These are phyloP conservation scores for Dictyostelium intermedium DNA, from an alignment of 78 protist species.

Conservation along the genomic window DNA sequence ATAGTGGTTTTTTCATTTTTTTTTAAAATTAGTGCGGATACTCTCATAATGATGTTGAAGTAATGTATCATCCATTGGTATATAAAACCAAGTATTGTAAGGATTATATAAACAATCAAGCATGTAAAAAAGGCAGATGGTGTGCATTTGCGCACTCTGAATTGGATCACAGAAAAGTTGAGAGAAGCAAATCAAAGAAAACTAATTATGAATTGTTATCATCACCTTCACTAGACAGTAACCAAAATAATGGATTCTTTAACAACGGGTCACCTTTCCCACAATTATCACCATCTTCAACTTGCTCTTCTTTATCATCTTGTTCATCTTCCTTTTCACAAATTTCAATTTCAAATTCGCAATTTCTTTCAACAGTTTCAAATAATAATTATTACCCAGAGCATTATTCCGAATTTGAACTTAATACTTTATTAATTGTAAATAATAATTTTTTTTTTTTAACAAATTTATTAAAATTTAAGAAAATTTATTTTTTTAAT, in stretches of 20 bases:
- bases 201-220: not conserved
- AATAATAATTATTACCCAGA: not conserved
- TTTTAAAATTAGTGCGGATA: slow-evolving; percentile 20
- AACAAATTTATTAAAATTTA: not conserved
- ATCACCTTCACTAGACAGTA: not conserved
- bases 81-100: slow-evolving; percentile 58
- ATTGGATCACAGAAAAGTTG: not conserved
- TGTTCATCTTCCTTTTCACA: not conserved
- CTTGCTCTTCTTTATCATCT: not conserved
- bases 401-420: not conserved
- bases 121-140: slow-evolving; percentile 70
- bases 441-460: not conserved
- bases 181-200: not conserved
- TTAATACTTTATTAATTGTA: not conserved
- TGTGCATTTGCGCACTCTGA: slow-evolving; percentile 68
- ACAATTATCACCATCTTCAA: not conserved
- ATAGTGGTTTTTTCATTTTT: too few species aligned
- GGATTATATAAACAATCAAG: not conserved
- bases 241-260: not conserved
- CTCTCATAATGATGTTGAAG: slow-evolving; percentile 70
- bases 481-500: not conserved
- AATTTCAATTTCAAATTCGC: not conserved
- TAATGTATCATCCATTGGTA: slow-evolving; percentile 67
- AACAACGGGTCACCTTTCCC: too few species aligned
- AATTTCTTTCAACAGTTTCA: not conserved